Evolutionary conservation across 169 alveolate species (phyloP), one percentile per base, ranked within the genome.

Genomic region (Plasmodium sp.): DNA sequence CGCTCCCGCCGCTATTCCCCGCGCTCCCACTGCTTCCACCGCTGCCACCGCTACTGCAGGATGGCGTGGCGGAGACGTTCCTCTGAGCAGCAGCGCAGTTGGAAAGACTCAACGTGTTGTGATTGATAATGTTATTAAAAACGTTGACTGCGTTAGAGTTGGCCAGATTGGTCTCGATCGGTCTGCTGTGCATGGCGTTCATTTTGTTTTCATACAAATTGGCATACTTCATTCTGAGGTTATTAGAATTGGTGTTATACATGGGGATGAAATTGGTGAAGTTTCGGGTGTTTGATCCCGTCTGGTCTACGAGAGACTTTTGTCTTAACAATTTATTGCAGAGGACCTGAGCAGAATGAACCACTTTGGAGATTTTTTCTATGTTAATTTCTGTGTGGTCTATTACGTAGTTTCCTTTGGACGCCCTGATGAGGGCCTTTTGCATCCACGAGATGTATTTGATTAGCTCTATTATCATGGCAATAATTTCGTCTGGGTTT

Each of bases 381-480:
- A 75, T 77, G 41, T 75, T 85, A 16, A 85, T 54, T 10, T 85
- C 93, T 1, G 93, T 34, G 79, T 85, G 48, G 2, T 85, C 93
- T 18, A 74, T 85, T 1, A 62, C n/a, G 12, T 48, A 85, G 54
- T 85, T 74, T 18, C 93, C 93, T 75, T 74, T 77, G 7, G 93
- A 27, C 16, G 93, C 84, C 51, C 58, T 85, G 34, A 75, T 75
- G 22, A 85, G 58, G 22, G 93, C 93, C 34, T 85, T 85, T 51
- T 85, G 93, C 93, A 85, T 85, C 81, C 84, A 85, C 5, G 93
- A 85, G 12, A 85, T 85, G 67, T 85, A 85, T 27, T 85, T 85
- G 12, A 85, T 85, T 22, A 85, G 84, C 58, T 85, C 93, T 27
- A 85, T 54, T 27, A 85, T 85, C 93, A 85, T 85, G 2, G 77